Evolutionary conservation across 768 basidiomycete genomes (phyloP), one percentile per base, ranked within the genome.

Genomic region (Suillus sp.): DNA sequence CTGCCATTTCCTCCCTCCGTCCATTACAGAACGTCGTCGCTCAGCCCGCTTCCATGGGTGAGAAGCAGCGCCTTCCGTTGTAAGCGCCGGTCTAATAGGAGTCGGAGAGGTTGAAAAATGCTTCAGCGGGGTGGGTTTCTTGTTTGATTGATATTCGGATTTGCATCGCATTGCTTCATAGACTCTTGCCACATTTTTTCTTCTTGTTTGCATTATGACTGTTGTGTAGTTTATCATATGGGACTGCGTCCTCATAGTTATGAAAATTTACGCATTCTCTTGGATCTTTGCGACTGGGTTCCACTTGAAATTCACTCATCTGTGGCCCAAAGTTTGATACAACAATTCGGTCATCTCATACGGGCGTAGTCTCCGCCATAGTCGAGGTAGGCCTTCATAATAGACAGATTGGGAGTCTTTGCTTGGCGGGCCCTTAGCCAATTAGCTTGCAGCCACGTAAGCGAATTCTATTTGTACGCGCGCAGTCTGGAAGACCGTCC

Each of bases 31-130:
- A 63, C 18, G 65, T 68, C 35, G 57, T 69, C 30, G 35, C 66
- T 20, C 66, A 67, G 7, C 58, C 25, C 47, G 67, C 72, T 20
- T 62, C 72, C 53, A 74, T 76, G 74, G 27, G 67, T 6, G 73
- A 74, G 63, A 74, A 74, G 67, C 68, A 66, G 56, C 65, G 62
- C 13, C 69, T 69, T 48, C 65, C 75, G 14, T 65, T 74, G 61
- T 74, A 67, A 70, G 35, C 40, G 47, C 34, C 7, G 34, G 37
- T 30, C 27, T 14, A 7, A 32, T 43, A 27, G 37, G 27, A 47
- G 53, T 22, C 16, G 55, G 22, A 18, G 53, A 25, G 64, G 30
- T 62, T 63, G 42, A 38, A 50, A 60, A 59, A 60, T 35, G 22
- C 35, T 38, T 38, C 55, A 5, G 14, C 54, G 35, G n/a, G 35